Base-by-base conservation (phyloP, 2,329 filamentous ascomycete genomes). In the Clonostachys solani region DNA sequence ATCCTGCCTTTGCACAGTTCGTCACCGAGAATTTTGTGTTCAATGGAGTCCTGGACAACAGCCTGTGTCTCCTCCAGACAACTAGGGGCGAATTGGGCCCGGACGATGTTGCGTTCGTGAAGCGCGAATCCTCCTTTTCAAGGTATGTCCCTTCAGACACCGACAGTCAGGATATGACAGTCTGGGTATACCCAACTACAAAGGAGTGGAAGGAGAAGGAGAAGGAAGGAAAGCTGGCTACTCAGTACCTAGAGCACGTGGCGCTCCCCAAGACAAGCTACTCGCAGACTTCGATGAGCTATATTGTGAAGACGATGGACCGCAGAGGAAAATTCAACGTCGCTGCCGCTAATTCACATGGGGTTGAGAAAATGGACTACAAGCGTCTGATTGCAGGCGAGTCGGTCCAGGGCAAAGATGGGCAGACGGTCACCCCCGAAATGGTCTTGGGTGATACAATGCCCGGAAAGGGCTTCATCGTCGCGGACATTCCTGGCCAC, bases 281-380 rank as follows among this genome's bases (percentile, higher is more conserved):
- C 6, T 81, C 81, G 1, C 71, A 73, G 29, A 82, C 84, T 42
- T 84, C 89, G 6, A 72, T 96, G 55, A 95, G 87, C 49, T 99
- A 99, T 65, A 85, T 99, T 49, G 78, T 95, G 60, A 88, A 89
- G 55, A 83, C 81, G 46, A 82, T 90, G 52, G 74, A 84, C 36
- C 78, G 86, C 46, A 81, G 94, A 46, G 94, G 94, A 45, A 92
- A 86, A 58, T 96, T 99, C 59, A 75, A 89, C 50, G 69, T 80
- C 0, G 62, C 77, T 43, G 80, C 74, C 48, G 92, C 91, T 0
- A 74, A 70, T 50, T 73, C 70, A 29, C 68, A 91, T 3, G 85
- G 85, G 2, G 78, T 97, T 1, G 67, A 69, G 17, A 76, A 72
- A 45, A 62, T 54, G 0, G 70, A 84, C 43, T 95, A 77, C 63